Evolutionary conservation across 129 eudicot genomes (phyloP).

Genomic region (Tagetes patula): DNA sequence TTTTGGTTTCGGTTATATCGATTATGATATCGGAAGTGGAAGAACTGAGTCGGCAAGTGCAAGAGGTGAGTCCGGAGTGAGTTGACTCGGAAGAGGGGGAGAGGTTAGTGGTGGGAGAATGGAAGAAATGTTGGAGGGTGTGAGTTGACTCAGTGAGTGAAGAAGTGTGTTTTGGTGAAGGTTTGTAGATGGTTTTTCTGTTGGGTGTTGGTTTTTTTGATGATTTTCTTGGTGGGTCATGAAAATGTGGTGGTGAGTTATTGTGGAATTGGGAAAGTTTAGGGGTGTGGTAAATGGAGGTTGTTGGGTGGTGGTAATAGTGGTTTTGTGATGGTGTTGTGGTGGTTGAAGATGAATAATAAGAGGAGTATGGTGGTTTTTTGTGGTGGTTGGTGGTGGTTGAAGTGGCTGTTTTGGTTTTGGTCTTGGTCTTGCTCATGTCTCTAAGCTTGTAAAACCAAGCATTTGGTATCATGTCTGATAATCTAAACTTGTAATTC

Average conservation of each 20-base stretch:
- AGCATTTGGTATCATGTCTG: constrained; percentile 82
- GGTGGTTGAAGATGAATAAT: constrained; percentile 34
- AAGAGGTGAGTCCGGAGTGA: constrained; percentile 36
- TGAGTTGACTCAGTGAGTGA: constrained; percentile 35
- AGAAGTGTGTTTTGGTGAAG: constrained; percentile 50
- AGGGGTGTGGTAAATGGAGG: constrained; percentile 44
- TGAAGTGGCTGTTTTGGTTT: constrained; percentile 7
- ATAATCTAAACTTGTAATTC: constrained; percentile 64
- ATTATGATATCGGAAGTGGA: constrained; percentile 51
- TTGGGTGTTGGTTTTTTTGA: constrained; percentile 38
- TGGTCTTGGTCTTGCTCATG: constrained; percentile 49
- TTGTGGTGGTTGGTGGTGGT: constrained; percentile 28
- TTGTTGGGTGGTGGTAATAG: constrained; percentile 39
- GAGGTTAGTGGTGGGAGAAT: constrained; percentile 31
- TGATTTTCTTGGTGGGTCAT: constrained; percentile 54
- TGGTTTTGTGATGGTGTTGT: constrained; percentile 24
- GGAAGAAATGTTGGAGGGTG: constrained; percentile 34
- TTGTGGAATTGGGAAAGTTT: constrained; percentile 29
- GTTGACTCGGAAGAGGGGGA: constrained; percentile 48
- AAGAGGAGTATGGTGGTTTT: constrained; percentile 25
- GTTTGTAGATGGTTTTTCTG: constrained; percentile 63
- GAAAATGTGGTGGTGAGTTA: constrained; percentile 42
- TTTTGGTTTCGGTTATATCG: constrained; percentile 36
- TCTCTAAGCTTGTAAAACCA: constrained; percentile 86
- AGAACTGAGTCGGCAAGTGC: constrained; percentile 43